Evolutionary conservation across 805 yeast genomes (phyloP).

Genomic region (Candida glaebosa): DNA sequence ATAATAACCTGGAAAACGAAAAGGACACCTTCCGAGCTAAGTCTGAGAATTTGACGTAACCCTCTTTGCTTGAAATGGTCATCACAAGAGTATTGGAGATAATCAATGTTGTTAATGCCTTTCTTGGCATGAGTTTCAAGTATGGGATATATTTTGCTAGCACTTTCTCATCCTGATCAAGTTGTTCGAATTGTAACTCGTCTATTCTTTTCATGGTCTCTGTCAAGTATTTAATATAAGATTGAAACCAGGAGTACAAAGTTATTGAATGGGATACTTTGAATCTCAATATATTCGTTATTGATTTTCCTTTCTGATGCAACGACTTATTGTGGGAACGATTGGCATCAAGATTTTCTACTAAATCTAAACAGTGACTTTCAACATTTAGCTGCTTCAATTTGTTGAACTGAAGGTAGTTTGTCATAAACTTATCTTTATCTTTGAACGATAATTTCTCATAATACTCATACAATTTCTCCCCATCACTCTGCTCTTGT

Average conservation of each 20-base stretch:
- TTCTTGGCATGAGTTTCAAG: slow-evolving; percentile 14
- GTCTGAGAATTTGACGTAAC: slow-evolving; percentile 15
- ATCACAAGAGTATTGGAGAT: slow-evolving; percentile 17
- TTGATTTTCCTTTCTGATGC: slow-evolving; percentile 6
- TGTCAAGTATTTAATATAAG: slow-evolving; percentile 6
- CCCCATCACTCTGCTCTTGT: neutral
- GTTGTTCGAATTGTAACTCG: neutral
- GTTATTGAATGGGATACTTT: slow-evolving; percentile 9
- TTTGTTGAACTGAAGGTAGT: slow-evolving; percentile 21
- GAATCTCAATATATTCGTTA: slow-evolving; percentile 4
- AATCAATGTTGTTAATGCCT: slow-evolving; percentile 14
- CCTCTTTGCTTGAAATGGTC: slow-evolving; percentile 15
- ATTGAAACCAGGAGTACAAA: slow-evolving; percentile 13
- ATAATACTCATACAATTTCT: slow-evolving; percentile 17
- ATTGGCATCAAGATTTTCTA: slow-evolving; percentile 10
- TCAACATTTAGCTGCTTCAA: slow-evolving; percentile 29
- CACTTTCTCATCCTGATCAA: slow-evolving; percentile 8
- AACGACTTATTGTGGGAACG: neutral
- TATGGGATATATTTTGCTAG: slow-evolving; percentile 13
- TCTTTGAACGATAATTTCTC: slow-evolving; percentile 13
- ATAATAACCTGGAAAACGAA: slow-evolving; percentile 10
- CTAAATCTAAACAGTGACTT: slow-evolving; percentile 13
- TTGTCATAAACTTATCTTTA: slow-evolving; percentile 18
- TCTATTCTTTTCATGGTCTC: slow-evolving; percentile 9
- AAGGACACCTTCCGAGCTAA: slow-evolving; percentile 13